These are phyloP conservation scores for Trifolium subterraneum DNA, from an alignment of 306 rosid species.

Conservation along the genomic window DNA sequence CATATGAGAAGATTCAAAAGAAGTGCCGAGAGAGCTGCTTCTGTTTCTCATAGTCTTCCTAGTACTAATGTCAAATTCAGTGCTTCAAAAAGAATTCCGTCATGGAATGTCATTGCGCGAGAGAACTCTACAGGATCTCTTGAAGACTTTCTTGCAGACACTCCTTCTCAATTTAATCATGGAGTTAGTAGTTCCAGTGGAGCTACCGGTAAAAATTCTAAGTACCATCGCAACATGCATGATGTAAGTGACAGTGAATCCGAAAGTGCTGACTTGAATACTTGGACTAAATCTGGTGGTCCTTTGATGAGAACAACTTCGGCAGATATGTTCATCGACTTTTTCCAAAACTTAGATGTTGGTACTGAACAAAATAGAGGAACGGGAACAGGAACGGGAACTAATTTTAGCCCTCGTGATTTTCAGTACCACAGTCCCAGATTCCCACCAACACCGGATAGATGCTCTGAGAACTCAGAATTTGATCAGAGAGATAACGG, in stretches of 20 bases:
- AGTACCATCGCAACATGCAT: conserved; percentile 52
- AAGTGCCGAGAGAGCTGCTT: conserved; percentile 80
- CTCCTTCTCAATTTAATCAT: conserved; percentile 62
- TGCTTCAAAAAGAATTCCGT: conserved; percentile 90
- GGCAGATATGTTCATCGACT: conserved; percentile 75
- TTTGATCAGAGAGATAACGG: conserved; percentile 57
- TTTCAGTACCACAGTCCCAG: conserved; percentile 62
- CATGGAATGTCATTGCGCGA: conserved; percentile 94
- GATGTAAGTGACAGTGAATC: conserved; percentile 91
- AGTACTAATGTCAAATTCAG: conserved; percentile 59
- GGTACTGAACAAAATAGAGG: conserved; percentile 63
- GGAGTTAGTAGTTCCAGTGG: conserved; percentile 47
- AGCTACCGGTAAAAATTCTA: conserved; percentile 52
- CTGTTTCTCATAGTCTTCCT: conserved; percentile 64
- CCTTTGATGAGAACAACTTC: conserved; percentile 96
- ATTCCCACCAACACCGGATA: conserved; percentile 54
- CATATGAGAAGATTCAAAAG: conserved; percentile 85
- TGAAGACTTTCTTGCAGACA: conserved; percentile 62
- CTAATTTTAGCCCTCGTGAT: conserved; percentile 47
- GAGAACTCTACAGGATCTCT: conserved; percentile 93
- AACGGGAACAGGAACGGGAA: conserved; percentile 37
- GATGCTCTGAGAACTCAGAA: conserved; percentile 60
- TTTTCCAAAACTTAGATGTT: conserved; percentile 73
- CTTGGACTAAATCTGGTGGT: conserved; percentile 97
- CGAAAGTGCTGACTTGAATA: conserved; percentile 63